Conservation (phyloP, 495 filamentous ascomycete species). For the Penicillium cataractarum region DNA sequence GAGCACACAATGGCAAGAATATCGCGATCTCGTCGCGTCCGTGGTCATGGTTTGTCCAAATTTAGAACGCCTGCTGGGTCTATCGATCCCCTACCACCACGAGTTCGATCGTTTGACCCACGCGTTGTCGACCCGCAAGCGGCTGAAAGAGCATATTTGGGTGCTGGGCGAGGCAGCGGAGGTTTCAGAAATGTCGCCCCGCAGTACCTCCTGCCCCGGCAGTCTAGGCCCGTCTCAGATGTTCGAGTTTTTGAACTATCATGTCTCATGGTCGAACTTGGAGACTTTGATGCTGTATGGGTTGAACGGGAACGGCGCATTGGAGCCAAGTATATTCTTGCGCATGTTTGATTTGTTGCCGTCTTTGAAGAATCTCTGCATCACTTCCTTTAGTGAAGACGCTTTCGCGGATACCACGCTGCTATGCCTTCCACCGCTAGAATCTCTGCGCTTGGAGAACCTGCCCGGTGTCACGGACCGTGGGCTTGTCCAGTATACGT, state of each 20-base stretch:
- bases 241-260: conserved; percentile 69
- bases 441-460: conserved; percentile 74
- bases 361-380: conserved; percentile 68
- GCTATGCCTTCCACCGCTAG: conserved; percentile 69
- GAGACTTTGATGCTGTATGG: conserved; percentile 78
- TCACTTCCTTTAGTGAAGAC: conserved; percentile 71
- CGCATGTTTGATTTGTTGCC: conserved; percentile 69
- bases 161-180: conserved; percentile 59
- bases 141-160: conserved; percentile 81
- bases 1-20: conserved; percentile 57
- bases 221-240: conserved; percentile 63
- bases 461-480: conserved; percentile 76
- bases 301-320: conserved; percentile 54
- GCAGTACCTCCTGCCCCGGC: conserved; percentile 52
- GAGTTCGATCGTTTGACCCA: conserved; percentile 75
- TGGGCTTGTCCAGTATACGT: conserved; percentile 74
- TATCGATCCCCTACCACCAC: conserved; percentile 70
- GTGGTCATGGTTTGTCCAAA: conserved; percentile 88
- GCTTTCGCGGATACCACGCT: conserved; percentile 75
- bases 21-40: conserved; percentile 74
- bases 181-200: conserved; percentile 47
- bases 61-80: conserved; percentile 73
- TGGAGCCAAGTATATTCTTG: conserved; percentile 70
- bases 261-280: conserved; percentile 70
- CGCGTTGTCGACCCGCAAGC: conserved; percentile 74